Conservation (phyloP, 2,329 filamentous ascomycete genomes). For the Coniosporium tulheliwenetii region DNA sequence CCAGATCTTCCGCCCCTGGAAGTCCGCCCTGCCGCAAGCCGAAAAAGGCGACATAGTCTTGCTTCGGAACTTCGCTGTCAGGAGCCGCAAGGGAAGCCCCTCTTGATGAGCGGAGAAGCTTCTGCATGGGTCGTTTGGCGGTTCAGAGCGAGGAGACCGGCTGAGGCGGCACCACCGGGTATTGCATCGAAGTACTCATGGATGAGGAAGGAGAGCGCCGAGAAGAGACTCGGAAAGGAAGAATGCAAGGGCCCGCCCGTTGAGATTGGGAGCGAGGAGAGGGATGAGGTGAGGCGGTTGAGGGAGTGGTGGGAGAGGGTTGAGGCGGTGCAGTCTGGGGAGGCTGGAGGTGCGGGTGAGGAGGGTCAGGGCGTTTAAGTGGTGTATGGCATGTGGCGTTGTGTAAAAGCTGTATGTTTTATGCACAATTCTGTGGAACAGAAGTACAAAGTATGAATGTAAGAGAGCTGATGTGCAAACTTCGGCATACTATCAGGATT, state of each 20-base stretch:
- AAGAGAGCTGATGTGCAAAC: no score
- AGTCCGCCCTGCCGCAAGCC: conserved; percentile 22
- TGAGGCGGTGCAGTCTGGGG: no score
- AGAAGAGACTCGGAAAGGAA: conserved; percentile 12
- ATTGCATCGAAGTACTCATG: no score
- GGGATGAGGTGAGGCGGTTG: conserved; percentile 22
- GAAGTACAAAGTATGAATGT: no score
- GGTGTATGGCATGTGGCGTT: no score
- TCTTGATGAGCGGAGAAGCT: conserved; percentile 24
- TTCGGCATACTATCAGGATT: no score
- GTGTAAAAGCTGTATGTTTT: no score
- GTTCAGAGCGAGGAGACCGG: conserved; percentile 7
- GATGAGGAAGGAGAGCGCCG: not conserved
- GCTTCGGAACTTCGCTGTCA: conserved; percentile 26
- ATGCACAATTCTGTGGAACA: no score
- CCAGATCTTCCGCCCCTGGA: conserved; percentile 28
- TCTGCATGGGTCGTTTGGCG: conserved; percentile 34
- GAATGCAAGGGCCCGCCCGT: conserved; percentile 29
- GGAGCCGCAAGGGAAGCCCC: conserved; percentile 19
- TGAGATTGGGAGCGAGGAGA: conserved; percentile 29
- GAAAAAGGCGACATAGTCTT: conserved; percentile 27
- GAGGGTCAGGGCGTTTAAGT: no score
- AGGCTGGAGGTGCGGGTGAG: no score
- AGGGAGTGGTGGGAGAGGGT: conserved; percentile 21
- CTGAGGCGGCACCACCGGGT: no score